These are phyloP conservation scores for Exutisphaerella laricina DNA, from an alignment of 2,329 filamentous ascomycete genomes.

Conservation along the genomic window DNA sequence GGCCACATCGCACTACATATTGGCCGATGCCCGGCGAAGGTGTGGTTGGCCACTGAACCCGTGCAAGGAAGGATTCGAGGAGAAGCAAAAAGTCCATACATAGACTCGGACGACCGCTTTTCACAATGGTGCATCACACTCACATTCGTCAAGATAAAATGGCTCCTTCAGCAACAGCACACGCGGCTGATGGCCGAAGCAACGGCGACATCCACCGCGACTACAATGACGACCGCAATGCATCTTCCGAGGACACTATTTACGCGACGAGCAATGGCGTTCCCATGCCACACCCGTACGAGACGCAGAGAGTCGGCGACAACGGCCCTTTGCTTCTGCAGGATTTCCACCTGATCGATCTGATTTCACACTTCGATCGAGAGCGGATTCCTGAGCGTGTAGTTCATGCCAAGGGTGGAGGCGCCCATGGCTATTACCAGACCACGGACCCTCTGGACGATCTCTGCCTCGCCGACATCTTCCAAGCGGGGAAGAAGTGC, in stretches of 20 bases:
- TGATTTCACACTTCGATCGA: constrained; percentile 48
- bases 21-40: background rate
- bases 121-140: constrained; percentile 10
- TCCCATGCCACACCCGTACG: constrained; percentile 55
- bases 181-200: constrained; percentile 9
- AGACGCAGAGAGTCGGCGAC: constrained; percentile 51
- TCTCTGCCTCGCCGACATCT: constrained; percentile 43
- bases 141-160: constrained; percentile 13
- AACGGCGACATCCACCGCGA: constrained; percentile 30
- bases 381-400: constrained; percentile 49
- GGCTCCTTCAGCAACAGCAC: constrained; percentile 20
- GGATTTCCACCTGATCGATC: constrained; percentile 47
- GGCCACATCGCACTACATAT: background rate
- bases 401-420: constrained; percentile 47
- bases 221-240: constrained; percentile 43
- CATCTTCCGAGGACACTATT: constrained; percentile 40
- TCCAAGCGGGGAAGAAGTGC: constrained; percentile 62
- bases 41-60: too few relatives aligned
- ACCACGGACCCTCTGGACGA: constrained; percentile 45
- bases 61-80: background rate
- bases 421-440: constrained; percentile 46
- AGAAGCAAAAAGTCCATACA: background rate
- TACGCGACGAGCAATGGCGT: constrained; percentile 55
- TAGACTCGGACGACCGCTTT: background rate
- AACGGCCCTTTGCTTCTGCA: constrained; percentile 55